Conservation (phyloP, 2,329 filamentous ascomycete genomes). For the Fusarium nurragi region DNA sequence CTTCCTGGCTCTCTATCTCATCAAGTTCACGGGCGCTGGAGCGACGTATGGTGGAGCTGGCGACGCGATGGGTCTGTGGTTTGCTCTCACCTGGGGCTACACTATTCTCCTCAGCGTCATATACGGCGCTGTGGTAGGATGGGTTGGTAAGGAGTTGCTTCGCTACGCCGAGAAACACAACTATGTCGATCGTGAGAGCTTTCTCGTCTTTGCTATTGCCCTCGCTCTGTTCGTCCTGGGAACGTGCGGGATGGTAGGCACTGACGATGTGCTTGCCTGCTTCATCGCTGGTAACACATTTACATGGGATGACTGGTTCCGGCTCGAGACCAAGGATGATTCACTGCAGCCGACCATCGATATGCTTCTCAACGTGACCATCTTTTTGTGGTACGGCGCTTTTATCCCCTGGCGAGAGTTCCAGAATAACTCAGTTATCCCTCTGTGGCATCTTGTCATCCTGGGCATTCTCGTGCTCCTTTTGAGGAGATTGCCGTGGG, state of each 20-base stretch:
- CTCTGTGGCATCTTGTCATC: conserved; percentile 76
- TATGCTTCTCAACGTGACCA: conserved; percentile 87
- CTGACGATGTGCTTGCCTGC: conserved; percentile 89
- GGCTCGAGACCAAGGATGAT: conserved; percentile 86
- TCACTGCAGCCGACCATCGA: conserved; percentile 94
- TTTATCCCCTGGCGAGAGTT: conserved; percentile 84
- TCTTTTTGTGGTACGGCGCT: conserved; percentile 93
- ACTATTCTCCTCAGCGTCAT: conserved; percentile 79
- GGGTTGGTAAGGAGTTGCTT: conserved; percentile 81
- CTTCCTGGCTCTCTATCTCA: conserved; percentile 83
- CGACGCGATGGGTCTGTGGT: conserved; percentile 81
- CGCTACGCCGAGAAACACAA: conserved; percentile 84
- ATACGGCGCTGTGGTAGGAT: conserved; percentile 82
- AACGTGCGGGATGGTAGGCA: conserved; percentile 86
- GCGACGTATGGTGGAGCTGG: conserved; percentile 67
- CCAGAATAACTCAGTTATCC: conserved; percentile 71
- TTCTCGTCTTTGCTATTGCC: conserved; percentile 85
- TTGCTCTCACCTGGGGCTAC: conserved; percentile 86
- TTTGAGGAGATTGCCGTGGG: conserved; percentile 78
- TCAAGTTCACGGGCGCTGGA: conserved; percentile 71
- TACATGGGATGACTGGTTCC: conserved; percentile 95
- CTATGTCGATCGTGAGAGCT: conserved; percentile 87
- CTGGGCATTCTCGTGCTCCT: conserved; percentile 81
- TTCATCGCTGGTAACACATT: conserved; percentile 93
- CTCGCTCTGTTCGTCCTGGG: conserved; percentile 87